Evolutionary conservation across 192 early-diverging fungal species (phyloP).

Genomic region (Backusella psychrophila): DNA sequence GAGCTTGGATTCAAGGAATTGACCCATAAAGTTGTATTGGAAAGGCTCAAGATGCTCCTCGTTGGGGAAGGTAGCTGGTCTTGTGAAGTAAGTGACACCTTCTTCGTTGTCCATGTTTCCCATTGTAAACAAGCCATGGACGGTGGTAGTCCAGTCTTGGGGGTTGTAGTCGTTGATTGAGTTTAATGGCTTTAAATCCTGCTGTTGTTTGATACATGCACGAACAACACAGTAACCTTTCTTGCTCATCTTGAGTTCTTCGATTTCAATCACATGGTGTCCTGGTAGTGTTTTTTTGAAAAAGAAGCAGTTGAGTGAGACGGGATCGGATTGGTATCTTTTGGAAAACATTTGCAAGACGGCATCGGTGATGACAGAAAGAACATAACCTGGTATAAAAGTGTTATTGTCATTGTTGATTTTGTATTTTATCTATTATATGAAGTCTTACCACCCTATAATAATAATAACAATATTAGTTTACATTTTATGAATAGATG

Average conservation of each 20-base stretch:
- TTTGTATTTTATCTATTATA: neutral
- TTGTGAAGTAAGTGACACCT: slow-evolving; percentile 14
- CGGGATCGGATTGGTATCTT: slow-evolving; percentile 23
- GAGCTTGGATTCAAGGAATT: neutral
- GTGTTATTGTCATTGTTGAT: neutral
- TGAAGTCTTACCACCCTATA: slow-evolving; percentile 14
- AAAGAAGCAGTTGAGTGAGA: slow-evolving; percentile 34
- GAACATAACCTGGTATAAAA: slow-evolving; percentile 22
- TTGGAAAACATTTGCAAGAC: slow-evolving; percentile 16
- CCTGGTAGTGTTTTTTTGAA: slow-evolving; percentile 17
- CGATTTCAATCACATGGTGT: slow-evolving; percentile 22
- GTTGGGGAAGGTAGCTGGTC: neutral
- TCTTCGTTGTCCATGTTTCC: slow-evolving; percentile 29
- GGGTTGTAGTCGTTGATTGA: slow-evolving; percentile 12
- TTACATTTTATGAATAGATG: neutral
- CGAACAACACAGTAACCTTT: slow-evolving; percentile 26
- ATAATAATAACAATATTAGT: neutral
- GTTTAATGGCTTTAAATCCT: neutral
- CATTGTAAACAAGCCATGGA: slow-evolving; percentile 20
- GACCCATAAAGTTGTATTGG: neutral
- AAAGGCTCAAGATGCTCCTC: neutral
- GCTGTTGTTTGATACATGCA: slow-evolving; percentile 20
- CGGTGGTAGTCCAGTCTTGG: neutral
- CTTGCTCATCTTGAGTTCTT: slow-evolving; percentile 21
- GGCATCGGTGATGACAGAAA: slow-evolving; percentile 12